Conservation (phyloP, 352 stramenopile species). For the Globisporangium splendens region DNA sequence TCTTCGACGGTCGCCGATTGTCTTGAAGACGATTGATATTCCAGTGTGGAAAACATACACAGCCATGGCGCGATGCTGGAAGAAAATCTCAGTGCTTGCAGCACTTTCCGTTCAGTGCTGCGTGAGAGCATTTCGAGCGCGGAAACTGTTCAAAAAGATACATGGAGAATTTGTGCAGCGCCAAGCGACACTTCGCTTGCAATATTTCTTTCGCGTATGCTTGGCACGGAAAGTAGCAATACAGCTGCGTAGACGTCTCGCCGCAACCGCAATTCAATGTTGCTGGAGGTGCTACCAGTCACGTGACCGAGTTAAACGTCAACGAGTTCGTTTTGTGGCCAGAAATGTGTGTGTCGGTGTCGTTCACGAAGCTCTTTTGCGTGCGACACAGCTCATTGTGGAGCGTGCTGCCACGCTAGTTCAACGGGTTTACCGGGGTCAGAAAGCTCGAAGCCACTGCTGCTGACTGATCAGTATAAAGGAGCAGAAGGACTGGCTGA, state of each 20-base stretch:
- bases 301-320: slow-evolving; percentile 14
- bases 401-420: slow-evolving; percentile 27
- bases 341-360: slow-evolving; percentile 16
- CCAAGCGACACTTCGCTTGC: slow-evolving; percentile 26
- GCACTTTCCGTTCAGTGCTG: slow-evolving; percentile 32
- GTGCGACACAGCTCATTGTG: slow-evolving; percentile 18
- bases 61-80: slow-evolving; percentile 27
- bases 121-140: slow-evolving; percentile 25
- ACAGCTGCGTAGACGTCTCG: slow-evolving; percentile 23
- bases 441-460: slow-evolving; percentile 28
- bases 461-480: slow-evolving; percentile 24
- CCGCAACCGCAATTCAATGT: slow-evolving; percentile 41
- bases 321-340: slow-evolving; percentile 18
- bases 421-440: slow-evolving; percentile 45
- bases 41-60: slow-evolving; percentile 28
- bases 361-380: slow-evolving; percentile 16
- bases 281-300: slow-evolving; percentile 38
- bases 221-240: slow-evolving; percentile 22
- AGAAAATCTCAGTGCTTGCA: slow-evolving; percentile 14
- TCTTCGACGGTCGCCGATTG: slow-evolving; percentile 33
- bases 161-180: slow-evolving; percentile 16
- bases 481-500: slow-evolving; percentile 41
- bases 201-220: slow-evolving; percentile 46
- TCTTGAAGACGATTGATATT: slow-evolving; percentile 36
- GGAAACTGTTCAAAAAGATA: slow-evolving; percentile 19